Conservation (phyloP, 2,329 filamentous ascomycete species). For the Microdochium nivale region DNA sequence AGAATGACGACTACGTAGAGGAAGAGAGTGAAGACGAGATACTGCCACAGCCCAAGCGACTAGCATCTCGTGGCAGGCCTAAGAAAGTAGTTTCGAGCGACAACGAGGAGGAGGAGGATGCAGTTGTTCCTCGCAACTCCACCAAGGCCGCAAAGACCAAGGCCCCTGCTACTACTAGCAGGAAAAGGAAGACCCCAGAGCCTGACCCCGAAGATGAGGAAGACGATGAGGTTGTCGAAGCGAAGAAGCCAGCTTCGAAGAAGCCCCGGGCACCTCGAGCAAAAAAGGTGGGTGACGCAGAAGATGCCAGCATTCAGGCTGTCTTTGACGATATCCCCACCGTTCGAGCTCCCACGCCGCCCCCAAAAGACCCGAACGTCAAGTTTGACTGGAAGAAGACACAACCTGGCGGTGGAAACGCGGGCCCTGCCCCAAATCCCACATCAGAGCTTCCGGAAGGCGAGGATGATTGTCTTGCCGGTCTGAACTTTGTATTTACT, state of each 20-base stretch:
- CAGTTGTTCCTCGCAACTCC: constrained; percentile 8
- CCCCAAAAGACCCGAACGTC: constrained; percentile 55
- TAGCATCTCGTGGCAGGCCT: constrained; percentile 35
- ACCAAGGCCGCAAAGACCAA: constrained; percentile 50
- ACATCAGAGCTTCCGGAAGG: constrained; percentile 66
- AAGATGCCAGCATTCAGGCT: constrained; percentile 66
- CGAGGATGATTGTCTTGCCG: constrained; percentile 80
- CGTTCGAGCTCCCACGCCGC: constrained; percentile 75
- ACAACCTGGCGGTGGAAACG: constrained; percentile 46
- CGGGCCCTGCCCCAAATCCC: constrained; percentile 53
- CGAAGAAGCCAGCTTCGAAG: constrained; percentile 48
- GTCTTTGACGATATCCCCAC: constrained; percentile 85
- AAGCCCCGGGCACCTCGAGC: constrained; percentile 49
- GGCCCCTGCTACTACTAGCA: constrained; percentile 17
- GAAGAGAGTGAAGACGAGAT: constrained; percentile 67
- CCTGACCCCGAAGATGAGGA: constrained; percentile 48
- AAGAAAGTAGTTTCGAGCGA: constrained; percentile 21
- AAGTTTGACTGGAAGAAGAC: constrained; percentile 77
- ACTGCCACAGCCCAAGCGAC: constrained; percentile 49
- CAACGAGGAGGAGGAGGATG: constrained; percentile 6
- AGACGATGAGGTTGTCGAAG: constrained; percentile 30
- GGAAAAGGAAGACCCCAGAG: constrained; percentile 51
- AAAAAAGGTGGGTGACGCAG: constrained; percentile 58
- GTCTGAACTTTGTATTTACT: constrained; percentile 91
- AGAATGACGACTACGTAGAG: constrained; percentile 67